Evolutionary conservation across 31 red algal genomes (phyloP).

Genomic region (Endocladia muricata): DNA sequence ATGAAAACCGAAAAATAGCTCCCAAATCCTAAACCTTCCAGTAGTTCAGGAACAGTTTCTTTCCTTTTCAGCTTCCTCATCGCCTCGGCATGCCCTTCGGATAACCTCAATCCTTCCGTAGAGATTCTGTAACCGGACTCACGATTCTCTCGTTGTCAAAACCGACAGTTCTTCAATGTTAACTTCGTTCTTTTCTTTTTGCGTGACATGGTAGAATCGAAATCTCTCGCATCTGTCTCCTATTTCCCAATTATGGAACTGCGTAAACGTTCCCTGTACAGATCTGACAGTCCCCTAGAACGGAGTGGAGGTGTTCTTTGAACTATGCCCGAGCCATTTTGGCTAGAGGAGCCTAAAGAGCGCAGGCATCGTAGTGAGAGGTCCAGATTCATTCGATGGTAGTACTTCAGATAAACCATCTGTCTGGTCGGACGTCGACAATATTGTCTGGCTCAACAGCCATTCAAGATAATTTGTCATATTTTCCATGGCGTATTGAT

Average conservation of each 20-base stretch:
- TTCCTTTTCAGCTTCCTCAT: neutral
- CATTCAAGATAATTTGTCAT: conserved; percentile 13
- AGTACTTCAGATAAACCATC: conserved; percentile 3
- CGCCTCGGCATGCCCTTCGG: neutral
- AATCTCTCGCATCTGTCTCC: neutral
- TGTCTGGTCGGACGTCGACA: neutral
- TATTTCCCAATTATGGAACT: neutral
- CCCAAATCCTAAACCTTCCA: neutral
- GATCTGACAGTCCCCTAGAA: conserved; percentile 13
- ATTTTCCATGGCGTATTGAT: conserved; percentile 52
- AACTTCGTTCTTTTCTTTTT: neutral
- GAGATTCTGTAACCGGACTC: neutral
- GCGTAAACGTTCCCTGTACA: neutral
- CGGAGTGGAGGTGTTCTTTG: conserved; percentile 15
- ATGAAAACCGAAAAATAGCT: conserved; percentile 1
- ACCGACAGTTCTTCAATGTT: neutral
- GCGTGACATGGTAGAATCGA: neutral
- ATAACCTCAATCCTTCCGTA: neutral
- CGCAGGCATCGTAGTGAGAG: conserved; percentile 11
- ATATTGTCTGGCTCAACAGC: neutral
- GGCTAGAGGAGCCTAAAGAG: neutral
- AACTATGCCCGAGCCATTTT: conserved; percentile 9
- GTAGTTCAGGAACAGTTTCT: neutral
- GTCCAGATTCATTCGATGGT: neutral
- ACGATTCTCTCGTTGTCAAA: neutral